phyloP scores from a whole-genome alignment of 345 rosid species.

The Gossypium rotundifolium region DNA sequence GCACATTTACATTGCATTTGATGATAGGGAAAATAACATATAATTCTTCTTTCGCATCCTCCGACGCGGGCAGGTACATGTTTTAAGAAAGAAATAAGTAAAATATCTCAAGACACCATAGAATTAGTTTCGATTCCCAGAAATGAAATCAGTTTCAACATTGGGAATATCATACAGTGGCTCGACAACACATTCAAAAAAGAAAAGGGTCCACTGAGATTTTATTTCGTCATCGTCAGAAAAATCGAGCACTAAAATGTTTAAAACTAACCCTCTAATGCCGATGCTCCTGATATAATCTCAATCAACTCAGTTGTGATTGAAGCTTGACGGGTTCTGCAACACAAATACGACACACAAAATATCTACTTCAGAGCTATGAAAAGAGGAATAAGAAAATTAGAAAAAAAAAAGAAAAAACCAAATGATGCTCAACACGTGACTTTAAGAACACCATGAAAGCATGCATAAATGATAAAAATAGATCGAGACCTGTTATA shows the following conservation, averaged over 20 bases:
- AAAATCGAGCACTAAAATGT: background rate
- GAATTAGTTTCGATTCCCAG: background rate
- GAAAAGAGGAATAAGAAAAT: background rate
- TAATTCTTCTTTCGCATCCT: background rate
- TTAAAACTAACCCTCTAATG: slow-evolving; percentile 53
- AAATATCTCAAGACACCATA: background rate
- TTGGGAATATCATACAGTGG: slow-evolving; percentile 25
- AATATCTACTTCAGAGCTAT: slow-evolving; percentile 2
- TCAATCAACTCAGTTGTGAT: slow-evolving; percentile 96
- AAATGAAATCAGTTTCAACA: background rate
- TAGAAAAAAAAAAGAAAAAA: background rate
- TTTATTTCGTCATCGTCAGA: slow-evolving; percentile 39
- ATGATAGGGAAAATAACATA: background rate
- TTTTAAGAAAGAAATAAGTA: background rate
- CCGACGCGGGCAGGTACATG: background rate
- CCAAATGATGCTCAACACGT: background rate
- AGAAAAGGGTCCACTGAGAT: slow-evolving; percentile 21
- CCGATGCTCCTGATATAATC: slow-evolving; percentile 96
- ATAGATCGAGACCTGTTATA: background rate
- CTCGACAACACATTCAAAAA: slow-evolving; percentile 25
- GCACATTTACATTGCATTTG: too few species aligned
- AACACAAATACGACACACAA: slow-evolving; percentile 3
- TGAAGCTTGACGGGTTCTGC: slow-evolving; percentile 97
- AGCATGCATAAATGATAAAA: too few species aligned
- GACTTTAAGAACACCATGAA: background rate